Evolutionary conservation across 306 rosid species (phyloP).

Genomic region (Canavalia ensiformis): DNA sequence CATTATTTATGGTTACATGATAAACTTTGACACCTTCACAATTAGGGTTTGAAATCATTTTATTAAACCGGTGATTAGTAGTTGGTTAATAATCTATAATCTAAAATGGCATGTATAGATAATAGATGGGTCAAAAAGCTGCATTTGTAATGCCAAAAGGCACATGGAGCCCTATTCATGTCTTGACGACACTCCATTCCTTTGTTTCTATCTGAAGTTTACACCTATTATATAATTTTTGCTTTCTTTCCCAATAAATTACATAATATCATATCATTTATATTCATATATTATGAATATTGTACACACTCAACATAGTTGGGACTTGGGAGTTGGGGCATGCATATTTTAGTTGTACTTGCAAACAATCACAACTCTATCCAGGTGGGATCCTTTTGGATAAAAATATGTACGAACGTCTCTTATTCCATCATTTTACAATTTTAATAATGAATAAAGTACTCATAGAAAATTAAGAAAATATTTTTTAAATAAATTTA

Average conservation of each 20-base stretch:
- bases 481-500: no score
- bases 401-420: background rate
- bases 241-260: slow-evolving; percentile 32
- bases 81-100: background rate
- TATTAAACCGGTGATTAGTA: background rate
- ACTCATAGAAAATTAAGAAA: background rate
- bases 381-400: slow-evolving; percentile 10
- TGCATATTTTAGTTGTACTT: slow-evolving; percentile 32
- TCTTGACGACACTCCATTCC: slow-evolving; percentile 42
- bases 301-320: slow-evolving; percentile 24
- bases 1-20: background rate
- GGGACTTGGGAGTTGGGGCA: slow-evolving; percentile 19
- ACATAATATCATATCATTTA: background rate
- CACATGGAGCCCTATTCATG: slow-evolving; percentile 70
- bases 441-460: background rate
- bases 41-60: slow-evolving; percentile 39
- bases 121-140: slow-evolving; percentile 51
- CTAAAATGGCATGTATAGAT: slow-evolving; percentile 6
- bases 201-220: slow-evolving; percentile 44
- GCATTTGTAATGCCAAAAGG: slow-evolving; percentile 56
- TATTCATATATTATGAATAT: background rate
- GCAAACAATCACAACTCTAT: background rate
- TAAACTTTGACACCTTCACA: background rate
- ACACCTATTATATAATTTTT: slow-evolving; percentile 40
- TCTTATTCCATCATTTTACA: background rate